Conservation (phyloP, 2,329 filamentous ascomycete species). For the Dactylonectria estremocensis region DNA sequence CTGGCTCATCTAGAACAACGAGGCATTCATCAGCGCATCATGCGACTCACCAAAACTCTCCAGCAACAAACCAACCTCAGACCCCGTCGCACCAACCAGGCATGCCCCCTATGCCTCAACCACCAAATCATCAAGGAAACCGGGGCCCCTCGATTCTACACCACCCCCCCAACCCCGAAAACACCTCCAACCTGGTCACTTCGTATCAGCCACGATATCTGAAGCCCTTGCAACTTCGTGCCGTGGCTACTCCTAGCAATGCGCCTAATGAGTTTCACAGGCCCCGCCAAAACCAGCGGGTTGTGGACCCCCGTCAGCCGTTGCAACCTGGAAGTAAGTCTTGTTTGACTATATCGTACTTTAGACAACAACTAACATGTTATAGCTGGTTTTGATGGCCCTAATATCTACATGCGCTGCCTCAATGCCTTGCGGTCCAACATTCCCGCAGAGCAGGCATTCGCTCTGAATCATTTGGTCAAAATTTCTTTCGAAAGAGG, state of each 20-base stretch:
- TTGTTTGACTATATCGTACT: background rate
- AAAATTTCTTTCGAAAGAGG: slow-evolving; percentile 96
- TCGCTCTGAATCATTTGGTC: slow-evolving; percentile 92
- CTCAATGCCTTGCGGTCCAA: slow-evolving; percentile 86
- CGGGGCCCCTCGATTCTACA: slow-evolving; percentile 64
- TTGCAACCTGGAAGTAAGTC: slow-evolving; percentile 75
- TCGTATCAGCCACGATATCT: slow-evolving; percentile 78
- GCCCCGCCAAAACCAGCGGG: slow-evolving; percentile 60
- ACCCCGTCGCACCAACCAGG: slow-evolving; percentile 53
- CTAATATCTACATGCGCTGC: slow-evolving; percentile 93
- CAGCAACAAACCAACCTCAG: slow-evolving; percentile 46
- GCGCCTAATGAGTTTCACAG: slow-evolving; percentile 76
- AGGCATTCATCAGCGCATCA: slow-evolving; percentile 70
- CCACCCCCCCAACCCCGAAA: slow-evolving; percentile 70
- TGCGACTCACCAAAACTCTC: slow-evolving; percentile 47
- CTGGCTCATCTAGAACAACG: slow-evolving; percentile 74
- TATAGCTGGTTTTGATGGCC: slow-evolving; percentile 76
- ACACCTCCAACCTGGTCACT: slow-evolving; percentile 73
- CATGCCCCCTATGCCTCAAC: slow-evolving; percentile 51
- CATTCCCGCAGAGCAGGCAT: slow-evolving; percentile 87
- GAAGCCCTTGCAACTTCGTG: slow-evolving; percentile 77
- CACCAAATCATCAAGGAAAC: slow-evolving; percentile 50
- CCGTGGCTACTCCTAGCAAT: slow-evolving; percentile 82
- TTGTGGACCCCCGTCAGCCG: slow-evolving; percentile 58
- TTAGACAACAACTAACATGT: slow-evolving; percentile 31